A percentile compares a stretch with the other conserved stretches of the same genome.
phyloP scores from a whole-genome alignment of 2,329 filamentous ascomycete genomes.

The Colletotrichum ledebouriae region DNA sequence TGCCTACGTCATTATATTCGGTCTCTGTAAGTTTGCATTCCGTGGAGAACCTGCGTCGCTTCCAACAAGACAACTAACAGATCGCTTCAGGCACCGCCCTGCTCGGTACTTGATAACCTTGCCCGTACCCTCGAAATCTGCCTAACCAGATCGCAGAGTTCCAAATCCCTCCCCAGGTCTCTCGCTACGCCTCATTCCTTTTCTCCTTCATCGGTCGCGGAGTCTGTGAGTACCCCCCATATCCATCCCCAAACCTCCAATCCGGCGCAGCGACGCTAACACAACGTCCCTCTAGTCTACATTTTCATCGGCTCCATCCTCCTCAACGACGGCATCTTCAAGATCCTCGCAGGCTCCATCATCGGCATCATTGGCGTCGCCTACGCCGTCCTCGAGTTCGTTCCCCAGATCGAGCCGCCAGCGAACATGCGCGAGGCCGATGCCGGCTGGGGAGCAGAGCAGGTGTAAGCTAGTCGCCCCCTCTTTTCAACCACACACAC shows the following conservation, averaged over 20 bases:
- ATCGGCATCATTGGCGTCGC: slow-evolving; percentile 83
- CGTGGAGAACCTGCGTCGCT: neutral
- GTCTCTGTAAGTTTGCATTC: slow-evolving; percentile 72
- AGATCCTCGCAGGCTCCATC: slow-evolving; percentile 81
- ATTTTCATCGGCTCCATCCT: slow-evolving; percentile 93
- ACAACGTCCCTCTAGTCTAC: slow-evolving; percentile 76
- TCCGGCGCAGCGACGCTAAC: slow-evolving; percentile 15
- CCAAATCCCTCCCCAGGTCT: slow-evolving; percentile 92
- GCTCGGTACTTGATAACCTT: slow-evolving; percentile 61
- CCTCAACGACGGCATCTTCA: slow-evolving; percentile 75
- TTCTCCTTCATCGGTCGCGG: slow-evolving; percentile 98
- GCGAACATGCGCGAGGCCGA: slow-evolving; percentile 86
- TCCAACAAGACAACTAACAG: slow-evolving; percentile 42
- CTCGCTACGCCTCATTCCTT: slow-evolving; percentile 95
- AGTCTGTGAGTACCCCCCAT: slow-evolving; percentile 75
- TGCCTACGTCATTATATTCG: slow-evolving; percentile 91
- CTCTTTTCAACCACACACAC: slow-evolving; percentile 38
- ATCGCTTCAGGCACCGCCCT: slow-evolving; percentile 71
- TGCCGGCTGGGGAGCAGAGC: slow-evolving; percentile 81
- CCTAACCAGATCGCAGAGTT: slow-evolving; percentile 72
- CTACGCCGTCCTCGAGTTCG: slow-evolving; percentile 82
- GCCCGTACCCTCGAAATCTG: neutral
- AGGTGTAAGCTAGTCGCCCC: slow-evolving; percentile 67
- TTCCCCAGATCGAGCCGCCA: slow-evolving; percentile 83
- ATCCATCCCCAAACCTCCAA: neutral